phyloP scores from a whole-genome alignment of 164 flowering plant genomes.

The Aristolochia fimbriata region DNA sequence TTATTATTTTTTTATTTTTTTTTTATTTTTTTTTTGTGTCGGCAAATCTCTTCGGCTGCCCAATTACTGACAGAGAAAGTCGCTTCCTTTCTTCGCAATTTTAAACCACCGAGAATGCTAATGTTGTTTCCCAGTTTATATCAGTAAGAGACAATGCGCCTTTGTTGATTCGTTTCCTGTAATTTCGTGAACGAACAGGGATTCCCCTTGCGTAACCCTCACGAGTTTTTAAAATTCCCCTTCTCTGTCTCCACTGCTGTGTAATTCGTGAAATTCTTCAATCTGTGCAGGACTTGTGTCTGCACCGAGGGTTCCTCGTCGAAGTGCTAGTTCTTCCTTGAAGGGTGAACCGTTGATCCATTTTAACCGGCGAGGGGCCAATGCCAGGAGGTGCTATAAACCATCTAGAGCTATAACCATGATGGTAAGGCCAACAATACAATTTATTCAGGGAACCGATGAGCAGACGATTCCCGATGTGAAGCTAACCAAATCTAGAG shows the following conservation, averaged over 20 bases:
- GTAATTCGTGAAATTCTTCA: background rate
- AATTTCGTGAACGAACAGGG: too few species aligned
- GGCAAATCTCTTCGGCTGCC: too few species aligned
- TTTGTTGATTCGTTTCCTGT: too few species aligned
- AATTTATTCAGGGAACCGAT: slow-evolving; percentile 91
- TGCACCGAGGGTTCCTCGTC: slow-evolving; percentile 18
- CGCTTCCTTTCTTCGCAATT: too few species aligned
- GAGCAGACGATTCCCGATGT: slow-evolving; percentile 89
- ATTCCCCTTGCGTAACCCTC: too few species aligned
- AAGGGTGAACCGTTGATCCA: slow-evolving; percentile 40
- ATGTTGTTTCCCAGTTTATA: too few species aligned
- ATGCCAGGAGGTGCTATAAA: slow-evolving; percentile 12
- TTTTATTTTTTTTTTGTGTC: too few species aligned
- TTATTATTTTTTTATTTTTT: too few species aligned
- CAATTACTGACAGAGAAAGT: too few species aligned
- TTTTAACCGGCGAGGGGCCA: slow-evolving; percentile 13
- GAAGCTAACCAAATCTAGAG: slow-evolving; percentile 78
- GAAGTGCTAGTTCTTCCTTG: slow-evolving; percentile 44
- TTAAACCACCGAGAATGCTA: too few species aligned
- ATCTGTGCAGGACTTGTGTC: slow-evolving; percentile 31
- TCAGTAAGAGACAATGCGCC: too few species aligned
- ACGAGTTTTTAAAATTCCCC: too few species aligned
- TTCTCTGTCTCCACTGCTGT: slow-evolving; percentile 1
- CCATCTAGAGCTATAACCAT: slow-evolving; percentile 23
- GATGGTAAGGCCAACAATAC: slow-evolving; percentile 83